These are phyloP conservation scores for Mycena galopus DNA, from an alignment of 768 basidiomycete species.

Conservation along the genomic window DNA sequence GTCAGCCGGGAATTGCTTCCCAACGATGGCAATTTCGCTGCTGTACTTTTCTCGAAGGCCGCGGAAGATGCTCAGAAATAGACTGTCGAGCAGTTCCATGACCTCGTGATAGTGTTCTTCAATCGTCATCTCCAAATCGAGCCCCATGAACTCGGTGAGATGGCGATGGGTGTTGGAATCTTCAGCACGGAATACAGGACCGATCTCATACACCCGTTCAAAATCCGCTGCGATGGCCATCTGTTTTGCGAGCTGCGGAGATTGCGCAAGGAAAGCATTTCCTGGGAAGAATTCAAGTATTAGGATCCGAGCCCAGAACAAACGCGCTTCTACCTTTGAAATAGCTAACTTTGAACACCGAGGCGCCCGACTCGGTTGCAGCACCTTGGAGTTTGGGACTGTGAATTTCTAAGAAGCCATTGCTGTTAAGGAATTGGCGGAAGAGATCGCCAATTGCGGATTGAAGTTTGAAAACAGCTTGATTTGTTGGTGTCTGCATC, in stretches of 20 bases:
- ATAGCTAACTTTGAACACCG: constrained; percentile 97
- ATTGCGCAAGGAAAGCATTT: constrained; percentile 93
- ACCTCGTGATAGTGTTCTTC: constrained; percentile 99
- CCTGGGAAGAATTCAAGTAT: constrained; percentile 64
- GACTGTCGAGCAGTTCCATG: constrained; percentile 88
- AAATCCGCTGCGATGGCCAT: constrained; percentile 99
- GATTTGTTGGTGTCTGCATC: constrained; percentile 89
- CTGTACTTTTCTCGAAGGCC: constrained; percentile 82
- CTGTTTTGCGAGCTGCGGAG: constrained; percentile 97
- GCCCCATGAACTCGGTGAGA: constrained; percentile 97
- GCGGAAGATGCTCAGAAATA: constrained; percentile 90
- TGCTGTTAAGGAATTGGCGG: constrained; percentile 79
- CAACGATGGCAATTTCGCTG: constrained; percentile 85
- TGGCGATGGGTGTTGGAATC: constrained; percentile 98
- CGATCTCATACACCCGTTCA: constrained; percentile 98
- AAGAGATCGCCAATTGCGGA: constrained; percentile 91
- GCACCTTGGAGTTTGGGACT: constrained; percentile 97
- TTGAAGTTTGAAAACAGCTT: constrained; percentile 94
- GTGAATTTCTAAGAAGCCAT: constrained; percentile 95
- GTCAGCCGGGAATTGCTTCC: constrained; percentile 93
- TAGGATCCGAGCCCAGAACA: neutral
- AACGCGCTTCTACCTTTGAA: constrained; percentile 81
- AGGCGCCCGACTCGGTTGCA: constrained; percentile 96
- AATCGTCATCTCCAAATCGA: constrained; percentile 99
- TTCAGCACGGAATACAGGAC: constrained; percentile 96